Conservation (phyloP, 2,329 filamentous ascomycete species). For the Calycina marina region DNA sequence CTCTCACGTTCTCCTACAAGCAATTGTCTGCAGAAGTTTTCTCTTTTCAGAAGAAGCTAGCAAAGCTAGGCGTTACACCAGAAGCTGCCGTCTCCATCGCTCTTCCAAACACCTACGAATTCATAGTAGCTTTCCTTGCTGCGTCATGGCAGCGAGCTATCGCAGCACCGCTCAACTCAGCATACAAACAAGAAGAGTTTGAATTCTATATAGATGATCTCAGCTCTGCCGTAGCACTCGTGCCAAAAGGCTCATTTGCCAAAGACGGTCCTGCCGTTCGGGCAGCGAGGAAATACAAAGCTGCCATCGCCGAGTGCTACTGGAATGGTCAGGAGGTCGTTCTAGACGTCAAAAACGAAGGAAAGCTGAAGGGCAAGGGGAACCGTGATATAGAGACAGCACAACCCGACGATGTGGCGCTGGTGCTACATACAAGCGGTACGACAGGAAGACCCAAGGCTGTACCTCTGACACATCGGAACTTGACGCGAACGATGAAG, state of each 20-base stretch:
- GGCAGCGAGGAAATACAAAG: constrained; percentile 64
- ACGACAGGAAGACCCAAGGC: constrained; percentile 79
- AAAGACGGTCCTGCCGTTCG: constrained; percentile 56
- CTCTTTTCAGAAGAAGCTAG: constrained; percentile 65
- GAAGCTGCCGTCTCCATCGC: constrained; percentile 68
- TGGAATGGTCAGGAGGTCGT: constrained; percentile 60
- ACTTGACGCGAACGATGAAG: constrained; percentile 68
- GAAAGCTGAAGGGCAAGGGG: constrained; percentile 43
- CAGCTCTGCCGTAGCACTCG: constrained; percentile 62
- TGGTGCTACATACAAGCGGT: constrained; percentile 73
- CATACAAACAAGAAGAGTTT: constrained; percentile 81
- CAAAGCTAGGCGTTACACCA: constrained; percentile 54
- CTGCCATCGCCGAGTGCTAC: constrained; percentile 77
- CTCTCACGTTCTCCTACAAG: constrained; percentile 55
- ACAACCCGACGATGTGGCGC: constrained; percentile 63
- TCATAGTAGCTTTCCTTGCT: constrained; percentile 78
- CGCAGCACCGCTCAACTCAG: constrained; percentile 74
- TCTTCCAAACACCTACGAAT: constrained; percentile 73
- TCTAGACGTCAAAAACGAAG: constrained; percentile 63
- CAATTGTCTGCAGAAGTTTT: constrained; percentile 51
- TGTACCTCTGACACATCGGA: constrained; percentile 66
- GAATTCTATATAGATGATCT: constrained; percentile 87
- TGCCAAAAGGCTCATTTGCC: constrained; percentile 55
- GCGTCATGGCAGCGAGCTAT: constrained; percentile 71
- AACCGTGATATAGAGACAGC: constrained; percentile 35